Evolutionary conservation across 2,329 filamentous ascomycete species (phyloP).

Genomic region (Aspergillus quadricinctus): DNA sequence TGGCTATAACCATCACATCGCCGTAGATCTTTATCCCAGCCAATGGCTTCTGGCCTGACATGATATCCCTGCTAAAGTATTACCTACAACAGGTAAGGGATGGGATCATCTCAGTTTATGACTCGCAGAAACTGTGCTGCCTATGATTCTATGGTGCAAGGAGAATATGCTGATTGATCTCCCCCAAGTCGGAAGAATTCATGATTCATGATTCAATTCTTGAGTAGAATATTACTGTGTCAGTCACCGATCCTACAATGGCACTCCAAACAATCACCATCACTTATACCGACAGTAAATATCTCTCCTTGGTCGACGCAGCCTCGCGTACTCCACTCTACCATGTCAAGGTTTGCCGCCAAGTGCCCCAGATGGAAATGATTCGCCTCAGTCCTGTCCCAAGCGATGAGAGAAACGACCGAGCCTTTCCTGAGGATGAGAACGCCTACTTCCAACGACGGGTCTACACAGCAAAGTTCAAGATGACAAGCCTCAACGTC

Average conservation of each 20-base stretch:
- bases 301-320: background rate
- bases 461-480: conserved; percentile 1
- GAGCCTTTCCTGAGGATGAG: background rate
- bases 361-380: conserved; percentile 6
- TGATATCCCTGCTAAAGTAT: background rate
- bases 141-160: background rate
- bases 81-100: background rate
- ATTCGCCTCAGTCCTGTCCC: background rate
- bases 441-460: background rate
- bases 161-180: background rate
- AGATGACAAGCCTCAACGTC: conserved; percentile 2
- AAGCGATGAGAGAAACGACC: background rate
- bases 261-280: background rate
- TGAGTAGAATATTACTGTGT: background rate
- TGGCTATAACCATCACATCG: background rate
- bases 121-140: background rate
- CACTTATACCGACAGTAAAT: background rate
- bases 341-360: background rate
- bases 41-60: background rate
- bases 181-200: too few relatives aligned
- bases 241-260: background rate
- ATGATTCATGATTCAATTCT: background rate
- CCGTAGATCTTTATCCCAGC: background rate
- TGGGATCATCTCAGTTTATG: background rate
- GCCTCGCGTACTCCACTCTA: conserved; percentile 1